Conservation (phyloP, 352 stramenopile species). For the Phytopythium helicoides region DNA sequence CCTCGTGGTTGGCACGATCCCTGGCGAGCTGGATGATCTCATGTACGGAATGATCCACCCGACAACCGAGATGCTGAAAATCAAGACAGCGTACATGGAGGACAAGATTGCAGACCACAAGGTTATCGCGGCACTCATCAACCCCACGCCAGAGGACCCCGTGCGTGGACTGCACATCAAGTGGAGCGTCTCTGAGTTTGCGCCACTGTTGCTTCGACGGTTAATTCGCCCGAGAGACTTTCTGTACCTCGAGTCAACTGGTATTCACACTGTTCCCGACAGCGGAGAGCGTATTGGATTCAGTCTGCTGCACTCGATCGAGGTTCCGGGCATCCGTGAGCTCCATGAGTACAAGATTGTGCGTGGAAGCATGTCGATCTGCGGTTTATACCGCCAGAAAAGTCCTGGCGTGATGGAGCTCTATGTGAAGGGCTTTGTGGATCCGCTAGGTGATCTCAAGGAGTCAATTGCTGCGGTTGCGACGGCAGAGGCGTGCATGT, state of each 20-base stretch:
- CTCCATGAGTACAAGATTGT: constrained; percentile 26
- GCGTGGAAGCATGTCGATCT: constrained; percentile 40
- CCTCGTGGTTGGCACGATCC: constrained; percentile 28
- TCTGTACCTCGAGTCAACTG: constrained; percentile 43
- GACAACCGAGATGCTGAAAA: constrained; percentile 41
- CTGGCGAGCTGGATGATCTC: constrained; percentile 41
- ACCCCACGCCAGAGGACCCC: constrained; percentile 36
- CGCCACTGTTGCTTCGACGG: constrained; percentile 17
- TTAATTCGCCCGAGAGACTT: constrained; percentile 45
- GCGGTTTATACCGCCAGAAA: constrained; percentile 30
- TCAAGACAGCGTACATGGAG: constrained; percentile 47
- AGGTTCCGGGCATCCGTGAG: constrained; percentile 31
- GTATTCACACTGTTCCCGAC: constrained; percentile 25
- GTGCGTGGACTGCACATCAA: constrained; percentile 60
- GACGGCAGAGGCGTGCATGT: constrained; percentile 29
- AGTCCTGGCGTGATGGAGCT: constrained; percentile 27
- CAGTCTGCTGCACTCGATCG: constrained; percentile 41
- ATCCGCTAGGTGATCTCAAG: constrained; percentile 32
- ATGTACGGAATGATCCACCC: constrained; percentile 55
- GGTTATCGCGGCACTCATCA: constrained; percentile 33
- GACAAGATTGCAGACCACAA: constrained; percentile 41
- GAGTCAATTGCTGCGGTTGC: constrained; percentile 25
- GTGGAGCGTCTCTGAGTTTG: constrained; percentile 38
- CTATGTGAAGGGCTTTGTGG: constrained; percentile 31
- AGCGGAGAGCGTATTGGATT: constrained; percentile 31